phyloP scores from a whole-genome alignment of 495 filamentous ascomycete genomes.

The Penicillium alfredii region DNA sequence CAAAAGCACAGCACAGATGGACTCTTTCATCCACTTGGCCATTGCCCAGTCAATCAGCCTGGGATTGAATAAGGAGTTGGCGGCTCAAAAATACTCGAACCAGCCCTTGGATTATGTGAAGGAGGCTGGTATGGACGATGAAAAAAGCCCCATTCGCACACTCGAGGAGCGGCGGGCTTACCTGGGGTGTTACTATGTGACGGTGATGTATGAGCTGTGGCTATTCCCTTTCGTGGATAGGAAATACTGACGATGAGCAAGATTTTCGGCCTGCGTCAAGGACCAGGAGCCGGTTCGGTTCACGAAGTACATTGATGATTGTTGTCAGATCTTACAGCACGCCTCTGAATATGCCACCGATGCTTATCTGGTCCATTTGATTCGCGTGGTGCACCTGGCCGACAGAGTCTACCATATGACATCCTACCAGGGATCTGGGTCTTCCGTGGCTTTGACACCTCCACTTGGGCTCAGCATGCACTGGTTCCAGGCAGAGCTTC shows the following conservation, averaged over 20 bases:
- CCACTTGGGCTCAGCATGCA: constrained; percentile 19
- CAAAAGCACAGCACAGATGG: constrained; percentile 19
- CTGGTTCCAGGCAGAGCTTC: constrained; percentile 12
- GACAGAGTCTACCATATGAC: constrained; percentile 9
- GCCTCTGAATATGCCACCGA: constrained; percentile 16
- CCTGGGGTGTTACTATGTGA: constrained; percentile 33
- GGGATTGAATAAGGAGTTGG: constrained; percentile 19
- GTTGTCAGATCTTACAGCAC: constrained; percentile 15
- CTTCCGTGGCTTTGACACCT: constrained; percentile 1
- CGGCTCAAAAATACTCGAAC: constrained; percentile 12
- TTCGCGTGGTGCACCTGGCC: constrained; percentile 20
- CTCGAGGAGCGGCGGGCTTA: constrained; percentile 27
- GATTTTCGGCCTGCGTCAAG: constrained; percentile 25
- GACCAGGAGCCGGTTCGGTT: constrained; percentile 27
- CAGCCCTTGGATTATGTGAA: constrained; percentile 19
- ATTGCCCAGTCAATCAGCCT: constrained; percentile 25
- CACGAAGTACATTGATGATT: constrained; percentile 23
- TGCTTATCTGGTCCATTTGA: constrained; percentile 21
- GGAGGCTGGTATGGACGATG: constrained; percentile 7
- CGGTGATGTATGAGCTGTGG: constrained; percentile 20
- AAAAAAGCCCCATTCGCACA: constrained; percentile 14
- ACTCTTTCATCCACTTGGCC: constrained; percentile 20
- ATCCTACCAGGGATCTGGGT: constrained; percentile 5
- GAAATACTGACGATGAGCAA: constrained; percentile 4
- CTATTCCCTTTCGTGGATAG: neutral